A percentile compares a stretch with the other conserved stretches of the same genome.
Conservation (phyloP, 108 stramenopile species). For the Skeletonema costatum region DNA sequence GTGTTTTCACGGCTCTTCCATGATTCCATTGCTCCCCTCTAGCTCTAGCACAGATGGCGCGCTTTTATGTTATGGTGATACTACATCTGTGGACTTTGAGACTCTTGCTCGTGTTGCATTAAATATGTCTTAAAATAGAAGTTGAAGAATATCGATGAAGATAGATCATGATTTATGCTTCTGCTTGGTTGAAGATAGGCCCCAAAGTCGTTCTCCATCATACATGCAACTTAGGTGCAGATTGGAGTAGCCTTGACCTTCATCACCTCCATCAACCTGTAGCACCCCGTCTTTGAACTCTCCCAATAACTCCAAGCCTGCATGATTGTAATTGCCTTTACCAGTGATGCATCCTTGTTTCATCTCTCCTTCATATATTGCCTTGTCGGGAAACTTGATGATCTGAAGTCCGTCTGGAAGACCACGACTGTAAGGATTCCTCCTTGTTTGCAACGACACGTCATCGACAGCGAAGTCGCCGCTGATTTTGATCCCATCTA, state of each 20-base stretch:
- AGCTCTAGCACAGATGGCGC: too few relatives aligned
- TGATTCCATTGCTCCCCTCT: too few relatives aligned
- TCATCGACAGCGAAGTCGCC: conserved; percentile 18
- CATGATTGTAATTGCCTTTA: conserved; percentile 4
- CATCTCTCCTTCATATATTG: conserved; percentile 32
- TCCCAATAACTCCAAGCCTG: not conserved
- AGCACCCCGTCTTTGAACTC: not conserved
- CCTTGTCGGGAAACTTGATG: conserved; percentile 21
- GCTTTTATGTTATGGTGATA: too few relatives aligned
- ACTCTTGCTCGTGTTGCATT: too few relatives aligned
- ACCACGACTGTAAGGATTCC: conserved; percentile 29
- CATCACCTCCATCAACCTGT: not conserved
- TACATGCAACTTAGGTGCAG: not conserved
- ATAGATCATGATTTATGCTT: too few relatives aligned
- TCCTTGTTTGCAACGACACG: conserved; percentile 1
- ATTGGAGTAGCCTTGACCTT: not conserved
- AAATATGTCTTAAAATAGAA: not conserved
- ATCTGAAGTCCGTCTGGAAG: conserved; percentile 14
- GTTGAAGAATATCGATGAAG: too few relatives aligned
- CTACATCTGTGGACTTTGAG: too few relatives aligned
- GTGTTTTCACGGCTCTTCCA: too few relatives aligned
- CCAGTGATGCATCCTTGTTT: conserved; percentile 28
- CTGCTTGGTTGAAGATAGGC: not conserved
- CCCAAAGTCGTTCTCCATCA: not conserved
- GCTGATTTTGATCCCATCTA: conserved; percentile 11